A percentile compares a stretch with the other conserved stretches of the same genome.
These are phyloP conservation scores for Trametes coccinea DNA, from an alignment of 768 basidiomycete species.

Conservation along the genomic window DNA sequence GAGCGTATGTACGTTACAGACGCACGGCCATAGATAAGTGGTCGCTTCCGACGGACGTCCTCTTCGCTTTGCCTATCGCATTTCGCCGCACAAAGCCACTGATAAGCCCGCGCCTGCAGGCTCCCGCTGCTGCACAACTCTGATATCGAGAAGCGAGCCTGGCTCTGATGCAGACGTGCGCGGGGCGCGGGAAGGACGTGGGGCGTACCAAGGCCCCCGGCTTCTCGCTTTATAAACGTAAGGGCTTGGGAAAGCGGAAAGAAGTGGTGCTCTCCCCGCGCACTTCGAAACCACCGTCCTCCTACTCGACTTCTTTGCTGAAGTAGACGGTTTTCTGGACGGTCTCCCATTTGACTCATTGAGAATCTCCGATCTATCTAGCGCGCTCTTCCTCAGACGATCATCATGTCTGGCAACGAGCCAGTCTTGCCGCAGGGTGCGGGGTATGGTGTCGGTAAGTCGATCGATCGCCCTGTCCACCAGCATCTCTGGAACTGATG, in stretches of 20 bases:
- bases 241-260: background rate
- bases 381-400: too few relatives aligned
- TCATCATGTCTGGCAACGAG: conserved; percentile 27
- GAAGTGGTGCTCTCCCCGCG: background rate
- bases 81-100: background rate
- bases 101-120: background rate
- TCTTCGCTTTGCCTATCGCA: conserved; percentile 8
- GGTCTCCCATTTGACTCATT: background rate
- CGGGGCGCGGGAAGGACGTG: background rate
- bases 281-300: background rate
- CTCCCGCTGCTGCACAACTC: background rate
- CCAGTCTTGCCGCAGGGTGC: conserved; percentile 74
- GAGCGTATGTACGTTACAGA: background rate
- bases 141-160: background rate
- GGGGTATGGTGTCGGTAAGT: conserved; percentile 77
- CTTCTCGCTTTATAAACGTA: conserved; percentile 1
- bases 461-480: too few relatives aligned
- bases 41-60: background rate
- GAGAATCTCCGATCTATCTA: background rate
- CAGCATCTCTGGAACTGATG: background rate
- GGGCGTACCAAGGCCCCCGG: background rate
- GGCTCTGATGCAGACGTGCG: background rate
- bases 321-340: background rate
- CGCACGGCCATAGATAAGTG: background rate
- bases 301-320: conserved; percentile 8